phyloP scores from a whole-genome alignment of 805 yeast species.

The Candida tibetensis region DNA sequence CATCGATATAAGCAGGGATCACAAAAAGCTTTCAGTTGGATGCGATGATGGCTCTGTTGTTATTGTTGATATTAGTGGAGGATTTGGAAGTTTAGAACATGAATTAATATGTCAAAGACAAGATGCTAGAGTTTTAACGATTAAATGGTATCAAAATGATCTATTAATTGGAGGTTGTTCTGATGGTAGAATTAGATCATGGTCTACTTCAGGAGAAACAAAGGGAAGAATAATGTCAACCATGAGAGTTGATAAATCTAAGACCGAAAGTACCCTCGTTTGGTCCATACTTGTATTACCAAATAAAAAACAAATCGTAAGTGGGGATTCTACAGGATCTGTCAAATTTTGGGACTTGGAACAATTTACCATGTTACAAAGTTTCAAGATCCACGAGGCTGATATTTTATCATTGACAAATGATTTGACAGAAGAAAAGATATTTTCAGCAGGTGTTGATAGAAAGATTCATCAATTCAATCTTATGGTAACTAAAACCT shows the following conservation, averaged over 20 bases:
- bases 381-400: constrained; percentile 83
- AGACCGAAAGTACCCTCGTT: constrained; percentile 81
- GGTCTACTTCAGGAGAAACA: constrained; percentile 52
- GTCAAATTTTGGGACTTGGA: constrained; percentile 90
- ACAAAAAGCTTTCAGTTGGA: constrained; percentile 74
- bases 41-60: constrained; percentile 95
- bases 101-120: constrained; percentile 76
- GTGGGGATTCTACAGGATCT: constrained; percentile 95
- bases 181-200: constrained; percentile 85
- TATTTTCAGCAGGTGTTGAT: constrained; percentile 92
- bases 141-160: constrained; percentile 70
- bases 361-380: constrained; percentile 72
- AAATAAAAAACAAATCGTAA: constrained; percentile 68
- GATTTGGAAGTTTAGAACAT: constrained; percentile 78
- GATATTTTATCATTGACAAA: constrained; percentile 76
- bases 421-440: constrained; percentile 56
- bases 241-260: constrained; percentile 88
- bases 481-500: constrained; percentile 33
- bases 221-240: constrained; percentile 75
- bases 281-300: constrained; percentile 79
- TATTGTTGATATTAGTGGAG: constrained; percentile 79
- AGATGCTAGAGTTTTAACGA: constrained; percentile 72
- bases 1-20: constrained; percentile 59
- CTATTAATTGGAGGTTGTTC: constrained; percentile 89
- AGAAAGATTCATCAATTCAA: constrained; percentile 79